A percentile compares a stretch with the other conserved stretches of the same genome.
Evolutionary conservation across 495 filamentous ascomycete species (phyloP).

Genomic region (Emericellopsis terricola): DNA sequence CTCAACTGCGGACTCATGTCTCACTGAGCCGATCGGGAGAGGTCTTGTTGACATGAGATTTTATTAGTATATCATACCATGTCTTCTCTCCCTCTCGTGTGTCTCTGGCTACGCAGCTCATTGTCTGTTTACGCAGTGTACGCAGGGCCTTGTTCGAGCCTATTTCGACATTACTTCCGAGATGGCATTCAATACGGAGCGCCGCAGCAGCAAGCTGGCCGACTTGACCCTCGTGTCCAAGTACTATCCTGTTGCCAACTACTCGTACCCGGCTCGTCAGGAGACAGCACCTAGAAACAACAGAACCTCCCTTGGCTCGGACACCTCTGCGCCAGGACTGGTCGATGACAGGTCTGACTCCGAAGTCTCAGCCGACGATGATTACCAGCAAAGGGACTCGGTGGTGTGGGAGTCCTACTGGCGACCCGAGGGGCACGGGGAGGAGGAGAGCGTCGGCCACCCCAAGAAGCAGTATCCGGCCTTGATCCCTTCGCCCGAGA

Average conservation of each 20-base stretch:
- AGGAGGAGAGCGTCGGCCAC: neutral
- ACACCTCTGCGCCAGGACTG: neutral
- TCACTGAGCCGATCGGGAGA: too few relatives aligned
- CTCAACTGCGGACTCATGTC: too few relatives aligned
- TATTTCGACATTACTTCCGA: too few relatives aligned
- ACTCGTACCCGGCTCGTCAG: conserved; percentile 1
- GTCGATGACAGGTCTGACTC: conserved; percentile 4
- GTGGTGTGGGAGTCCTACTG: conserved; percentile 4
- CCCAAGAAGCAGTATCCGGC: conserved; percentile 1
- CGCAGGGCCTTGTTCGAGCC: too few relatives aligned
- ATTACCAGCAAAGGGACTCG: neutral
- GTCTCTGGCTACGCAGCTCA: too few relatives aligned
- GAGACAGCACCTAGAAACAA: neutral
- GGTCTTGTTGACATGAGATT: too few relatives aligned
- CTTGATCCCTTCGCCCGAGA: conserved; percentile 1
- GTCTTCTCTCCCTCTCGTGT: too few relatives aligned
- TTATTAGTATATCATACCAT: too few relatives aligned
- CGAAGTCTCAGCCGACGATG: conserved; percentile 1
- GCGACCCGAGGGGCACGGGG: neutral
- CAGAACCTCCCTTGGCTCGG: conserved; percentile 1
- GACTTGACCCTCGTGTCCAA: conserved; percentile 2
- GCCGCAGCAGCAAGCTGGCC: conserved; percentile 3
- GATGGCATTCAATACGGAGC: too few relatives aligned
- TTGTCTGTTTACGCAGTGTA: too few relatives aligned
- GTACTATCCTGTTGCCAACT: conserved; percentile 3